phyloP scores from a whole-genome alignment of 257 asterid species.

The Verbascum thapsus region DNA sequence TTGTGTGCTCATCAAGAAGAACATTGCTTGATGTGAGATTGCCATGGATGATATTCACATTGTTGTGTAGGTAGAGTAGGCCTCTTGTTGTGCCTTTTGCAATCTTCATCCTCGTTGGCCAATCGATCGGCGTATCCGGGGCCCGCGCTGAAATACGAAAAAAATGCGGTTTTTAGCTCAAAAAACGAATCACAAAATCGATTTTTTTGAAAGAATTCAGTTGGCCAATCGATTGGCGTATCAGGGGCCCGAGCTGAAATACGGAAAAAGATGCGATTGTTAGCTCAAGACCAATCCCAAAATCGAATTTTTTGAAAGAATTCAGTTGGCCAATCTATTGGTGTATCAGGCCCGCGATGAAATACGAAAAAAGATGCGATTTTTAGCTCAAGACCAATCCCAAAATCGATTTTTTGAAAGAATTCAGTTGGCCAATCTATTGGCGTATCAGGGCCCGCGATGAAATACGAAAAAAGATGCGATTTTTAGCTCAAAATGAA shows the following conservation, averaged over 20 bases:
- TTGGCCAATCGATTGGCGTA: conserved; percentile 67
- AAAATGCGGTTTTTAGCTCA: neutral
- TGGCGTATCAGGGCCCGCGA: conserved; percentile 81
- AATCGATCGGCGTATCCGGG: conserved; percentile 72
- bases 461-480: conserved; percentile 32
- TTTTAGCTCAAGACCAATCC: neutral
- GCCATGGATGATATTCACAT: conserved; percentile 75
- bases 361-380: neutral
- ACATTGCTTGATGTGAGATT: conserved; percentile 91
- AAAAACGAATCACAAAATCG: neutral
- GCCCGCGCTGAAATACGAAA: conserved; percentile 57
- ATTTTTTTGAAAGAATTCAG: neutral
- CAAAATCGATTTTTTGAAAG: neutral
- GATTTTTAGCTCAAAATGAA: neutral
- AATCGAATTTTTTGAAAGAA: neutral
- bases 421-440: conserved; percentile 64
- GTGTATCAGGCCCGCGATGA: conserved; percentile 79
- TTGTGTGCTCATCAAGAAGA: conserved; percentile 65
- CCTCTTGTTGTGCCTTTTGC: conserved; percentile 85
- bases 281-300: neutral
- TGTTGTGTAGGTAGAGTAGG: conserved; percentile 73
- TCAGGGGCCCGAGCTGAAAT: conserved; percentile 80
- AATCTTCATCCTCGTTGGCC: conserved; percentile 82
- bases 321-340: conserved; percentile 67
- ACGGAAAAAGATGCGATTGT: neutral